Conservation (phyloP, 225 moss, liverwort and hornwort genomes). For the Bryoerythrophyllum caledonicum region DNA sequence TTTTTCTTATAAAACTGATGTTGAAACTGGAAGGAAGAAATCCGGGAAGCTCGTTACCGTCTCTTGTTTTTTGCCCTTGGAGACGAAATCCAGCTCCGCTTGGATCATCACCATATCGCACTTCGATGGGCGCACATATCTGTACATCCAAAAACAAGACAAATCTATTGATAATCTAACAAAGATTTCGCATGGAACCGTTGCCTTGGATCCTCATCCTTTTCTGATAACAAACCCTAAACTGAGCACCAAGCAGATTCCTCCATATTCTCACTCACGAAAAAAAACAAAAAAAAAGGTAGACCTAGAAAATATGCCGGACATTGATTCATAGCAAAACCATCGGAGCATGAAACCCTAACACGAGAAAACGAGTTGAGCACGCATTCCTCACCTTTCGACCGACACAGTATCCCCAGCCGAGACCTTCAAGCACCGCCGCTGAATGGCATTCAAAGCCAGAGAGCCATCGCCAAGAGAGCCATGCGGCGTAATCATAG, state of each 20-base stretch:
- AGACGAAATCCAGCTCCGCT: constrained; percentile 70
- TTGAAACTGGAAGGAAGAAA: constrained; percentile 2
- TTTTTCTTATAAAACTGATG: not conserved
- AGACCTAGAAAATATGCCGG: no score
- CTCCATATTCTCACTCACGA: no score
- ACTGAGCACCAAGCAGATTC: no score
- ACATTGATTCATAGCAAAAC: no score
- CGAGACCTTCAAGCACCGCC: constrained; percentile 76
- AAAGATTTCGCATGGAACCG: not conserved
- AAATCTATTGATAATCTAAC: not conserved
- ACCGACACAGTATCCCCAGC: constrained; percentile 57
- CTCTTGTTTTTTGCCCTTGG: constrained; percentile 63
- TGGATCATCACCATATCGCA: constrained; percentile 60
- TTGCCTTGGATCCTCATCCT: not conserved
- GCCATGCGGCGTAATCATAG: constrained; percentile 55
- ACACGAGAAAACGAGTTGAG: not conserved
- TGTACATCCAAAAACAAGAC: constrained; percentile 32
- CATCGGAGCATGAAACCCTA: not conserved
- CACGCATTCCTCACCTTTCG: constrained; percentile 42
- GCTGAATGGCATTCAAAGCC: constrained; percentile 74
- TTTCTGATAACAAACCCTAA: no score
- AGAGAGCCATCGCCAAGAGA: constrained; percentile 49
- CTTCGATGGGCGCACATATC: constrained; percentile 55
- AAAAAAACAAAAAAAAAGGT: no score
- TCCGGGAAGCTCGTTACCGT: constrained; percentile 31